Evolutionary conservation across 495 filamentous ascomycete genomes (phyloP).

Genomic region (Oleoguttula mirabilis): DNA sequence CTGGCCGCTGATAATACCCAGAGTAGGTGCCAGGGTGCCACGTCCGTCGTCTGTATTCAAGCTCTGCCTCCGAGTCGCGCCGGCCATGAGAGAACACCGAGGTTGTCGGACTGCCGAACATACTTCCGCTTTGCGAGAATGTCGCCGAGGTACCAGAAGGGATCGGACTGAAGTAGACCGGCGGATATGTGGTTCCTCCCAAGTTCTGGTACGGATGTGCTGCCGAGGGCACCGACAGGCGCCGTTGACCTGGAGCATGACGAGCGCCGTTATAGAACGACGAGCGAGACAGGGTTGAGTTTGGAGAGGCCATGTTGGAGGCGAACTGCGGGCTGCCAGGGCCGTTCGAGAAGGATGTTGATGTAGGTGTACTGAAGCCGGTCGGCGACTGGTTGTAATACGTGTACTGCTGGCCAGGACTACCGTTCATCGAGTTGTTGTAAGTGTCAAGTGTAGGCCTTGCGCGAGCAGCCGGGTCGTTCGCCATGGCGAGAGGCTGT

Average conservation of each 20-base stretch:
- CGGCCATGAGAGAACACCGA: conserved; percentile 52
- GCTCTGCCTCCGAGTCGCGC: conserved; percentile 56
- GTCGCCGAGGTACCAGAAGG: conserved; percentile 42
- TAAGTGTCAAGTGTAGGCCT: conserved; percentile 54
- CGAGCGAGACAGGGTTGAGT: conserved; percentile 49
- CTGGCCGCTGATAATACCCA: conserved; percentile 39
- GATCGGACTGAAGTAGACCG: conserved; percentile 46
- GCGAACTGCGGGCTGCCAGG: conserved; percentile 62
- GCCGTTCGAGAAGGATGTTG: conserved; percentile 59
- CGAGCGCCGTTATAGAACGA: conserved; percentile 54
- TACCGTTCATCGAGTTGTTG: conserved; percentile 36
- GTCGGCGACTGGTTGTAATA: conserved; percentile 49
- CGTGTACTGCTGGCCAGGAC: conserved; percentile 29
- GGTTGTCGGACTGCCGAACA: conserved; percentile 59
- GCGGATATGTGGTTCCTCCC: conserved; percentile 40
- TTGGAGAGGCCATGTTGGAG: conserved; percentile 53
- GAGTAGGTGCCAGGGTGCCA: conserved; percentile 77
- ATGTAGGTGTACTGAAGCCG: conserved; percentile 66
- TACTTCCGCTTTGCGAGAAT: conserved; percentile 45
- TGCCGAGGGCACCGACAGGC: conserved; percentile 70
- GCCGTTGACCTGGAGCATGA: conserved; percentile 57
- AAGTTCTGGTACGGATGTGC: conserved; percentile 62
- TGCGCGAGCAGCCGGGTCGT: conserved; percentile 45
- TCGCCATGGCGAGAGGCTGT: conserved; percentile 74
- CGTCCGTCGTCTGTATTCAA: conserved; percentile 68